Conservation (phyloP, 164 flowering plant genomes). For the Berberis thunbergii region DNA sequence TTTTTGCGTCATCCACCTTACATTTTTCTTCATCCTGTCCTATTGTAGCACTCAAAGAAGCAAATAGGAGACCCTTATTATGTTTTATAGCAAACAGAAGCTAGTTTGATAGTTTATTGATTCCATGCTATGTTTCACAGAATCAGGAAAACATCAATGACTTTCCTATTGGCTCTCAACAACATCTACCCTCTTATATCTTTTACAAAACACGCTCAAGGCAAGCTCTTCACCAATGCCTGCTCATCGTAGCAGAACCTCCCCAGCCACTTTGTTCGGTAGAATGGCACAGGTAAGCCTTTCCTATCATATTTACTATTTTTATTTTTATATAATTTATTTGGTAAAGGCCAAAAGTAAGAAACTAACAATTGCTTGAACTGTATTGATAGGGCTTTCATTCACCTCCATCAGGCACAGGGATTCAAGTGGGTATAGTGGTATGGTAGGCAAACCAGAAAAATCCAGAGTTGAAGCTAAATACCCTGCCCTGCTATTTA, state of each 20-base stretch:
- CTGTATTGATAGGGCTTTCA: conserved; percentile 43
- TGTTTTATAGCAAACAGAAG: not conserved
- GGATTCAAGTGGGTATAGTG: conserved; percentile 75
- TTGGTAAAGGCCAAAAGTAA: not conserved
- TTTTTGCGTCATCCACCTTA: not conserved
- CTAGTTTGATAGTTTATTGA: not conserved
- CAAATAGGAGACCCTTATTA: not conserved
- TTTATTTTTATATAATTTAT: not conserved
- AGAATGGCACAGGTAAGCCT: conserved; percentile 65
- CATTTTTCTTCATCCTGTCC: not conserved
- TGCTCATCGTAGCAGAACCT: conserved; percentile 33
- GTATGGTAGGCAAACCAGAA: conserved; percentile 56
- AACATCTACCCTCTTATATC: conserved; percentile 63
- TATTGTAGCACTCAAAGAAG: not conserved
- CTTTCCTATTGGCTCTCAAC: conserved; percentile 77
- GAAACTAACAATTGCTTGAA: not conserved
- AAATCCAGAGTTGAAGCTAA: conserved; percentile 66
- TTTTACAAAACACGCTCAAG: conserved; percentile 64
- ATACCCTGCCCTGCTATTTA: conserved; percentile 81
- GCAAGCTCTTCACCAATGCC: conserved; percentile 33
- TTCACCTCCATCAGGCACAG: conserved; percentile 39
- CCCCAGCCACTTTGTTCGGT: conserved; percentile 53
- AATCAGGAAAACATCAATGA: conserved; percentile 34
- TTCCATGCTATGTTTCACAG: conserved; percentile 16
- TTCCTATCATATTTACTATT: not conserved